Base-by-base conservation (phyloP, 768 basidiomycete genomes). In the Lactarius deliciosus region DNA sequence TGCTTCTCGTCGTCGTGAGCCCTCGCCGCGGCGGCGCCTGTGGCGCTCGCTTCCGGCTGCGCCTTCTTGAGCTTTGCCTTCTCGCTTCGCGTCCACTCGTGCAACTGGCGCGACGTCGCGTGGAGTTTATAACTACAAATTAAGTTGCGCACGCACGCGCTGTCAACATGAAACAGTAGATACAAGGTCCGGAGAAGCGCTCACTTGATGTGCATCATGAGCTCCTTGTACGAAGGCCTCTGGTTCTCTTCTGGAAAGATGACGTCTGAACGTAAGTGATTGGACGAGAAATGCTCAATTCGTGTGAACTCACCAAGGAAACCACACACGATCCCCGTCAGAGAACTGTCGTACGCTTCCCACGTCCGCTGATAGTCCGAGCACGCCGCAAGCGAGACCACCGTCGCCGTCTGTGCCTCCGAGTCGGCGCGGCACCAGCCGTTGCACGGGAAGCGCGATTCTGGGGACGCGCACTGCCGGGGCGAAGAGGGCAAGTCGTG, bases 281-380 rank as follows among this genome's bases (percentile, higher is more conserved):
- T 13, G 22, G 22, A 50, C 10, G 11, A 1, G 32, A 32, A 32
- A 32, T 8, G 32, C 32, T 32, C 32, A 10, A 34, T 10, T 10
- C 34, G 34, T 34, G 34, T 34, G 1, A 9, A 34, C 63, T 40
- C 38, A 69, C 69, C 54, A 15, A 70, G 61, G 36, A 50, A 70
- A 15, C 3, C 25, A 25, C 61, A 69, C 5, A 65, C 53, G 41
- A 64, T 32, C 25, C 41, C 59, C 11, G 72, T 72, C 64, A 72
- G 58, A 38, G 72, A 72, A 18, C 60, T 64, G 32, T 70, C 72
- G 1, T 67, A 64, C 28, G 60, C 22, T 45, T 74, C 74, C 69
- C 70, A 75, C 8, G 70, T 59, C 38, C 43, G 63, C 57, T 74
- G 74, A 55, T 64, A 47, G 50, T 74, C 72, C 15, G 66, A 66